Conservation (phyloP, 164 flowering plant species). For the Euptelea pleiosperma region DNA sequence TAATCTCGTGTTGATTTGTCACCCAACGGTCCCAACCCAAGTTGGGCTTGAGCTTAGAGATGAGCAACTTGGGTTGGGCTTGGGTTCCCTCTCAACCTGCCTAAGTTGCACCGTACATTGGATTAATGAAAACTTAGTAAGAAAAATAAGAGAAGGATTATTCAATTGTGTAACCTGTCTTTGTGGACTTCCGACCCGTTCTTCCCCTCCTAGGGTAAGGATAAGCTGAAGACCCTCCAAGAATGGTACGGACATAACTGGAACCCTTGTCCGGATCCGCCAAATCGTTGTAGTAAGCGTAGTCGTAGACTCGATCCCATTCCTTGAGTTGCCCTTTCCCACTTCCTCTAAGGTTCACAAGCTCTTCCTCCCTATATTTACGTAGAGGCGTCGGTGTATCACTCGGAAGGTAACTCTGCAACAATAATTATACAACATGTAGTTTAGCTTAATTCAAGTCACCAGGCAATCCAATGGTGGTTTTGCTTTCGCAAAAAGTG, state of each 20-base stretch:
- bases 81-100: too few species aligned
- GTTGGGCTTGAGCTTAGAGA: too few species aligned
- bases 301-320: constrained; percentile 87
- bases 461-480: too few species aligned
- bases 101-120: too few species aligned
- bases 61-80: too few species aligned
- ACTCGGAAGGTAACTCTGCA: constrained; percentile 57
- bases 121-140: too few species aligned
- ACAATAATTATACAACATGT: too few species aligned
- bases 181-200: constrained; percentile 66
- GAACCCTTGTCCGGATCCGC: constrained; percentile 61
- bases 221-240: constrained; percentile 54
- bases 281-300: constrained; percentile 71
- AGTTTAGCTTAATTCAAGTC: too few species aligned
- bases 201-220: constrained; percentile 79
- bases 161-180: constrained; percentile 35
- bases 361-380: constrained; percentile 58
- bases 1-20: too few species aligned
- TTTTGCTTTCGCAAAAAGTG: too few species aligned
- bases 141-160: too few species aligned
- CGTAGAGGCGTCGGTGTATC: constrained; percentile 56
- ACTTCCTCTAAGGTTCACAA: constrained; percentile 50
- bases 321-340: constrained; percentile 55
- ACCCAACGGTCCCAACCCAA: too few species aligned
- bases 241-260: constrained; percentile 46